Base-by-base conservation (phyloP, 768 basidiomycete genomes). In the Tremella yokohamensis region DNA sequence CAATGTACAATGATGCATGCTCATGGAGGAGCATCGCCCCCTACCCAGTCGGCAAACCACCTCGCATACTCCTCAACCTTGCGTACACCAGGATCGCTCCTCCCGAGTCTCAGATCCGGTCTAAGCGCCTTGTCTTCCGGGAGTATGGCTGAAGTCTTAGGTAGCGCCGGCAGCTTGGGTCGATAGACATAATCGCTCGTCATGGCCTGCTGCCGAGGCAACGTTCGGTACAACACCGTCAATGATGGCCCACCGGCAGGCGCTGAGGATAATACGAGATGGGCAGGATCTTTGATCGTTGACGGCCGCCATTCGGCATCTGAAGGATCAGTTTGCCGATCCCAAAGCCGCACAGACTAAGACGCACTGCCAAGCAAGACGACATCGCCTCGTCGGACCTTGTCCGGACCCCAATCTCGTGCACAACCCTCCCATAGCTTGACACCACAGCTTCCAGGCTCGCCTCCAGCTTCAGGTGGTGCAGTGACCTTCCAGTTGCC, bases 1-100 rank as follows among this genome's bases (percentile, higher is more conserved):
- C n/a, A n/a, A n/a, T n/a, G n/a, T n/a, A n/a, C n/a, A 34, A 4
- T 4, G 29, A 34, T 34, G 29, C 29, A 34, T 34, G 29, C 29
- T 34, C 29, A 52, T 18, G 51, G 51, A n/a, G 63, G 63, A 19
- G 56, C 22, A 18, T 69, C 68, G 1, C 71, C 71, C n/a, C 57
- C 68, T 4, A 73, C 63, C 62, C 64, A 73, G 2, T 54, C 54
- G 1, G 71, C 68, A 48, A 73, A 73, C 71, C 71, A 73, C 26
- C 52, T 61, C 2, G 61, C 68, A 18, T 65, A 50, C 52, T 68
- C 68, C 19, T 24, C 62, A 3, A 73, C 71, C 52, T 48, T 66
- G 40, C 64, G 56, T 2, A 70, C 45, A 3, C 68, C 71, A 24
- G 64, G 44, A 54, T 73, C 71, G 39, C 71, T 73, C 42, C 71